Conservation (phyloP, 495 filamentous ascomycete genomes). For the Cudoniella acicularis region DNA sequence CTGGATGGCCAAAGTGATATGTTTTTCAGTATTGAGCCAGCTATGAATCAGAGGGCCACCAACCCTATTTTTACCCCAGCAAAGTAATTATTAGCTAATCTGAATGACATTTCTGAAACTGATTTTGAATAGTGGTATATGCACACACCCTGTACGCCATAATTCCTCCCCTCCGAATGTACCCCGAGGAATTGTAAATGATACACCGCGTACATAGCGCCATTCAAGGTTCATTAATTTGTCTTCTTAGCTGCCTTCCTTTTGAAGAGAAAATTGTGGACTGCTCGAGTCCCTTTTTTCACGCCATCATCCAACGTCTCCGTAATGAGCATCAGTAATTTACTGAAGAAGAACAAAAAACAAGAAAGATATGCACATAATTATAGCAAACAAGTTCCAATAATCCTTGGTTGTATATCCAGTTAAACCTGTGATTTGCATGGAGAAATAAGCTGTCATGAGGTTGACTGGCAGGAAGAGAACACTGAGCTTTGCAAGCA, state of each 20-base stretch:
- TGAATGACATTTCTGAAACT: no score
- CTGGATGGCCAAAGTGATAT: no score
- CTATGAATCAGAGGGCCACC: no score
- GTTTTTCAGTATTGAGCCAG: no score
- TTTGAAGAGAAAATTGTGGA: no score
- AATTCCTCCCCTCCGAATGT: background rate
- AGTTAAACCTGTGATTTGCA: conserved; percentile 57
- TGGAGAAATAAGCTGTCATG: conserved; percentile 81
- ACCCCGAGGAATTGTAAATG: no score
- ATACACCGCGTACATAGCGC: no score
- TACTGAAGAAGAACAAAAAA: conserved; percentile 52
- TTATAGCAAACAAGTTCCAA: conserved; percentile 69
- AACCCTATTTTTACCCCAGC: no score
- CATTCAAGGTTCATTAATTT: no score
- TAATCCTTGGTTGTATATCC: conserved; percentile 61
- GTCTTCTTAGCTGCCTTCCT: no score
- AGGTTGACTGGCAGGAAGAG: conserved; percentile 81
- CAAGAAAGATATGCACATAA: conserved; percentile 60
- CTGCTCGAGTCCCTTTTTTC: conserved; percentile 11
- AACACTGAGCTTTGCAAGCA: conserved; percentile 80
- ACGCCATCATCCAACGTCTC: conserved; percentile 42
- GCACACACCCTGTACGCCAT: background rate
- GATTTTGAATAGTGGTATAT: background rate
- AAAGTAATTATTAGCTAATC: no score
- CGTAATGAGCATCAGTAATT: conserved; percentile 42